Conservation (phyloP, 2,329 filamentous ascomycete species). For the Stachybotrys echinatus region DNA sequence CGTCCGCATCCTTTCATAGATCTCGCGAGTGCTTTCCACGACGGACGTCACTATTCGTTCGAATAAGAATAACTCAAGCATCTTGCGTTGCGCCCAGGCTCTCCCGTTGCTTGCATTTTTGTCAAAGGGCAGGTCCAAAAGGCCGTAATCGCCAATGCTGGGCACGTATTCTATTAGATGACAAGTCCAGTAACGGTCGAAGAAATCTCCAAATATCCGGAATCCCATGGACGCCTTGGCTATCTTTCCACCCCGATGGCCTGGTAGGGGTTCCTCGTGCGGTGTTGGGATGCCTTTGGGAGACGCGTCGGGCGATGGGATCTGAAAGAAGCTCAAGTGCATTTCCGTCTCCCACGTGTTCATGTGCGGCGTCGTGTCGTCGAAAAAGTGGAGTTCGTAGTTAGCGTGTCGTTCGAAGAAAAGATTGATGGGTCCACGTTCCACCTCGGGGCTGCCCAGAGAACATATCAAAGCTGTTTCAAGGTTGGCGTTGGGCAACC, state of each 20-base stretch:
- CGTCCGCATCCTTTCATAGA: not conserved
- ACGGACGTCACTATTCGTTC: not conserved
- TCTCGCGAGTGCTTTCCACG: not conserved
- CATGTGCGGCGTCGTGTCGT: not conserved
- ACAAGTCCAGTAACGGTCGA: slow-evolving; percentile 2
- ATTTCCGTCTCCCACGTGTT: not conserved
- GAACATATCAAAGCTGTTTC: not conserved
- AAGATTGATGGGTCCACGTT: not conserved
- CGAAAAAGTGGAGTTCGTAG: not conserved
- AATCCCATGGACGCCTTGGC: not conserved
- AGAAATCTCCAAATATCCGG: not conserved
- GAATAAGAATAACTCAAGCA: not conserved
- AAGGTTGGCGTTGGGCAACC: not conserved
- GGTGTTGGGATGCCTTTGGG: not conserved
- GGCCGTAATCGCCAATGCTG: not conserved
- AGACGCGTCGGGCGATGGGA: too few relatives aligned
- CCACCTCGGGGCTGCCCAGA: not conserved
- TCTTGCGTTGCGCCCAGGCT: not conserved
- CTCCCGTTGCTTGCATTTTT: not conserved
- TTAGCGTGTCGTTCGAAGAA: not conserved
- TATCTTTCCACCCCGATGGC: not conserved
- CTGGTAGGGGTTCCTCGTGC: not conserved
- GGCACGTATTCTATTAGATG: not conserved
- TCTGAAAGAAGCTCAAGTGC: slow-evolving; percentile 1
- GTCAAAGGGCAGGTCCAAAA: not conserved